Evolutionary conservation across 805 yeast genomes (phyloP), one percentile per base, ranked within the genome.

Genomic region (Suhomyces tanzawaensis): DNA sequence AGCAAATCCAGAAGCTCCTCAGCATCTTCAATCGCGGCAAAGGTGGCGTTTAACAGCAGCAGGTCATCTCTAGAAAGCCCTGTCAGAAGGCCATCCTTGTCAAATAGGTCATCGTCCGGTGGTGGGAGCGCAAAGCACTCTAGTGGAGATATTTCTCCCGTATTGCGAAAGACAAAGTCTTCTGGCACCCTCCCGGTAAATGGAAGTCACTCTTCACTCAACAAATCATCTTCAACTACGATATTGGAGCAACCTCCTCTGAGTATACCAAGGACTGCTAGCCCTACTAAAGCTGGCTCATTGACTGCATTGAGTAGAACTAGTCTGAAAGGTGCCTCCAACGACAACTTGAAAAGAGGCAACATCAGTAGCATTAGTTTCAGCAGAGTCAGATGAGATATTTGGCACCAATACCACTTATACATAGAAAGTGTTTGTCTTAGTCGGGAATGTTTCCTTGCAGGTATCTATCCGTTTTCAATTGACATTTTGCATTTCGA

Each of bases 21-120:
- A n/a, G 29, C 51, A 7, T 44, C 55, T 15, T 58, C 64, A 3
- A 49, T 57, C 13, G 62, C 62, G n/a, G 59, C 59, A 6, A 53
- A 52, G 40, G 35, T 52, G 5, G 62, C 61, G 13, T 53, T 53
- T 40, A 50, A 43, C 37, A 49, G 55, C 37, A 49, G 53, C 31
- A 37, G 52, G 24, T 34, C 52, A 2, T 53, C 61, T 4, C 39
- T 52, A 7, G 46, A 42, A 22, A 40, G 37, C 12, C 44, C 49
- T 4, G 16, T 34, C 19, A 30, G 46, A 7, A 26, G 49, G 15
- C 51, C 46, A 2, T 44, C 51, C 15, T 32, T 47, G 7, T 40
- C 47, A 24, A 39, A 25, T 25, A 31, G 40, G 19, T 39, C 46
- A 2, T 35, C 39, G 21, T 31, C 25, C 7, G 42, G 29, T 9